phyloP scores from a whole-genome alignment of 2,329 filamentous ascomycete genomes.

The Beauveria bassiana region DNA sequence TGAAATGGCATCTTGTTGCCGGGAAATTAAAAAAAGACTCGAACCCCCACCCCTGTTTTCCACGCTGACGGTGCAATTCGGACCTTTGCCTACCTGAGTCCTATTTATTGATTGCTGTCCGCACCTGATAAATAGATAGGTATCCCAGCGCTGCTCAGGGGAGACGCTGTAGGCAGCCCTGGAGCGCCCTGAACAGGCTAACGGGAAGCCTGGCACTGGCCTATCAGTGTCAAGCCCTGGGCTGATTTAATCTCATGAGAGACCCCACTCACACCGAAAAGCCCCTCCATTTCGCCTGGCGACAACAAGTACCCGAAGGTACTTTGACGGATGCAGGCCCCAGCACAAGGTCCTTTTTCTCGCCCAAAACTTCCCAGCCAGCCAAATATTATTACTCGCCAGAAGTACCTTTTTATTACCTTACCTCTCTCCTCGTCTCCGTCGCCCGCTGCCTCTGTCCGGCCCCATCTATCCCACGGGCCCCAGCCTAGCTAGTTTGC shows the following conservation, averaged over 20 bases:
- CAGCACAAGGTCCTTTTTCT: not conserved
- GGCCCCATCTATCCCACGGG: not conserved
- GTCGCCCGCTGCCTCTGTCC: constrained; percentile 2
- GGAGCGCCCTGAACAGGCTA: not conserved
- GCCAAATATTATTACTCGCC: no score
- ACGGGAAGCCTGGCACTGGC: not conserved
- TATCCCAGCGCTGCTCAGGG: constrained; percentile 4
- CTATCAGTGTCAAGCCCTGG: constrained; percentile 23
- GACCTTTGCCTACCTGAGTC: no score
- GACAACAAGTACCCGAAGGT: constrained; percentile 10
- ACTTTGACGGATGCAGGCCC: not conserved
- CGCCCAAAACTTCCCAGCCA: no score
- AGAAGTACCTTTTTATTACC: no score
- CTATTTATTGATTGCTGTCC: no score
- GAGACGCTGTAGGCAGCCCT: constrained; percentile 3
- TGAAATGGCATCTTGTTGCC: not conserved
- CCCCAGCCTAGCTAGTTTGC: not conserved
- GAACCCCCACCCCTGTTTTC: not conserved
- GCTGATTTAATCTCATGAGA: constrained; percentile 35
- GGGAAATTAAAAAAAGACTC: constrained; percentile 5
- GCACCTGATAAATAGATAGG: no score
- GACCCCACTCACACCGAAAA: constrained; percentile 33
- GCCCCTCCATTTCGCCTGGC: constrained; percentile 1
- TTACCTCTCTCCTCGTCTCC: not conserved
- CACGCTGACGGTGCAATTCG: not conserved